Base-by-base conservation (phyloP, 2,329 filamentous ascomycete species). In the Hymenoscyphus scutula region DNA sequence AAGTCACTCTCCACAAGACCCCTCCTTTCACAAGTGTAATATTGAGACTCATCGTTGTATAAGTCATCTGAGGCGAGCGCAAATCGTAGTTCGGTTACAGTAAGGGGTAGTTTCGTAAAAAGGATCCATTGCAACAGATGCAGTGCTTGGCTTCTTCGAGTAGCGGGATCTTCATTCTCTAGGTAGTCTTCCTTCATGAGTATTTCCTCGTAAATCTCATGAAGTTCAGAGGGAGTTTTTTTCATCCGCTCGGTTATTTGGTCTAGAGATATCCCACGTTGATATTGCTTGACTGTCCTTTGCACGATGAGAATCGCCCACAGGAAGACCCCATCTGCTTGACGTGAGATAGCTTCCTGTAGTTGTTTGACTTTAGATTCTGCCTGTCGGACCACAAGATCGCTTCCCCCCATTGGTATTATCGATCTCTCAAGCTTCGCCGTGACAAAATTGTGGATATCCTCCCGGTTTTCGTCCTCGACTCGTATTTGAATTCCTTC, bases 251-350 rank as follows among this genome's bases (percentile, higher is more conserved):
- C 27, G 11, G n/a, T 27, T n/a, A 55, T 27, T 29, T 32, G 2
- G 1, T 11, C 7, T 17, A 55, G 27, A 27, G 25, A 5, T 2
- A 8, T 30, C 27, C 53, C 53, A 2, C 15, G 6, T 5, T 55
- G 7, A 27, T 55, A 55, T n/a, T 55, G 25, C 53, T 55, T 30
- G 11, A 27, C 10, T 5, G 1, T 27, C 15, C 23, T 19, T 15
- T 19, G 53, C 10, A 65, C 53, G 0, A 76, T 72, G 5, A 77
- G 68, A 23, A 30, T 58, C 0, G 74, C 75, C 77, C 77, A 78
- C 19, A 76, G 64, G 57, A 78, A 78, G 5, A 77, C 62, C 1
- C 76, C 76, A 0, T 58, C 19, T 1, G 76, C 71, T 13, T 68
- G 68, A 1, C 60, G 1, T 1, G 62, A 68, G 23, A 78, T 74